Conservation (phyloP, 75 land plant genomes). For the Sequoiadendron giganteum region DNA sequence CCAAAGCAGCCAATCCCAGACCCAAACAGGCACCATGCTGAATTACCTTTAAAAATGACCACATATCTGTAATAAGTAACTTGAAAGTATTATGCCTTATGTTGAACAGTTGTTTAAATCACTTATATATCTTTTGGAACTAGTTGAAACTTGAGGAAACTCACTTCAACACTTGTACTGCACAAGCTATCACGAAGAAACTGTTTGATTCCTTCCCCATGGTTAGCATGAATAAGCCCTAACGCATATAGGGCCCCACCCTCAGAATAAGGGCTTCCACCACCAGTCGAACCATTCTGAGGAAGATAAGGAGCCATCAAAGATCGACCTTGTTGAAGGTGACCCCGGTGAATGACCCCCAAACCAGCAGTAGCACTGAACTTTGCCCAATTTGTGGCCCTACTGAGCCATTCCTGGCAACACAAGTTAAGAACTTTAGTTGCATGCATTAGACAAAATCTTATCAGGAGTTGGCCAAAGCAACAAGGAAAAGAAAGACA, state of each 20-base stretch:
- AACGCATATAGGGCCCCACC: slow-evolving; percentile 98
- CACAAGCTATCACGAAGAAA: slow-evolving; percentile 91
- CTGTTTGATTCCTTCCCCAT: slow-evolving; percentile 96
- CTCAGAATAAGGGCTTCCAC: slow-evolving; percentile 97
- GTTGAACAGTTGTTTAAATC: neutral
- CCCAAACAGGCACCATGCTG: slow-evolving; percentile 99
- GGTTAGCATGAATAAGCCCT: slow-evolving; percentile 98
- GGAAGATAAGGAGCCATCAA: slow-evolving; percentile 99
- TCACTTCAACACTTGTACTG: slow-evolving; percentile 83
- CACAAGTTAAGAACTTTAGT: neutral
- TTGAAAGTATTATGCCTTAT: neutral
- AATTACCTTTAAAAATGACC: slow-evolving; percentile 65
- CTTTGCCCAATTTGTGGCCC: slow-evolving; percentile 99
- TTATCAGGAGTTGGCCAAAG: neutral
- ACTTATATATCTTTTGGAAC: neutral
- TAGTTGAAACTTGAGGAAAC: slow-evolving; percentile 1
- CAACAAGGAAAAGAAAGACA: slow-evolving; percentile 2
- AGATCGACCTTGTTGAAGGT: slow-evolving; percentile 94
- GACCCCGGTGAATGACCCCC: slow-evolving; percentile 97
- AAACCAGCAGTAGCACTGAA: slow-evolving; percentile 99
- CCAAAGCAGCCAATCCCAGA: slow-evolving; percentile 93
- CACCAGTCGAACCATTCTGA: slow-evolving; percentile 86
- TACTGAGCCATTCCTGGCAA: slow-evolving; percentile 94
- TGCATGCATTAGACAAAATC: neutral
- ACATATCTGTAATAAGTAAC: neutral